Evolutionary conservation across 148 eudicot species (phyloP), one percentile per base, ranked within the genome.

Genomic region (Rhododendron kiyosumense): DNA sequence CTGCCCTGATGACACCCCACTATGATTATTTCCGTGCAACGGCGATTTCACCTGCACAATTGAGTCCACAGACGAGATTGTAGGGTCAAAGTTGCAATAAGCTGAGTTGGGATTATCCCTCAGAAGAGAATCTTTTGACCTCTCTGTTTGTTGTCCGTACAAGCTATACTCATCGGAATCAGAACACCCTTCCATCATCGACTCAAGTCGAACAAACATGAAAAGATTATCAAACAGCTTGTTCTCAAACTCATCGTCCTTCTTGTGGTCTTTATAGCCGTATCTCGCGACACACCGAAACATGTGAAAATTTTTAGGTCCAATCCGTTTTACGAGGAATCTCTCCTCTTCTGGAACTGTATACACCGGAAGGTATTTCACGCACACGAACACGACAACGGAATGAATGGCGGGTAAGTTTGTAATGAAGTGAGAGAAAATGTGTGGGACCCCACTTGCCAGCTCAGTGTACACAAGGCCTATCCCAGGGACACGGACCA

Each of bases 391-490:
- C 48, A 97, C 94, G 4, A 97, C 97, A 0, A 95, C 98, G 1
- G 98, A 95, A 84, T 97, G 99, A 85, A 94, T 95, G 30, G 99
- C 99, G 1, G 99, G 99, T 48, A 97, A 88, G 89, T 97, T 97
- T 5, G 99, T 97, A 87, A 97, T 94, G 88, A 97, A 95, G 84
- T 97, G 99, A 6, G 99, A 95, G 82, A 97, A 97, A 26, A 97
- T 97, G 86, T 88, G 94, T 2, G 99, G 99, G 8, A 97, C 98
- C 2, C 99, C 99, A 79, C 94, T 93, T n/a, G 98, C 94, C 61
- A 97, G 92, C 93, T 97, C 99, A 8, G 98, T 97, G 94, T 95
- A 97, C 36, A 97, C 99, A 15, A 97, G 98, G 77, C 99, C 99
- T 15, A 97, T 88, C 4, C 99, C 99, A 0, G 99, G 99, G 86